A percentile compares a stretch with the other conserved stretches of the same genome.
These are phyloP conservation scores for Lachnellula cervina DNA, from an alignment of 2,329 filamentous ascomycete species.

Conservation along the genomic window DNA sequence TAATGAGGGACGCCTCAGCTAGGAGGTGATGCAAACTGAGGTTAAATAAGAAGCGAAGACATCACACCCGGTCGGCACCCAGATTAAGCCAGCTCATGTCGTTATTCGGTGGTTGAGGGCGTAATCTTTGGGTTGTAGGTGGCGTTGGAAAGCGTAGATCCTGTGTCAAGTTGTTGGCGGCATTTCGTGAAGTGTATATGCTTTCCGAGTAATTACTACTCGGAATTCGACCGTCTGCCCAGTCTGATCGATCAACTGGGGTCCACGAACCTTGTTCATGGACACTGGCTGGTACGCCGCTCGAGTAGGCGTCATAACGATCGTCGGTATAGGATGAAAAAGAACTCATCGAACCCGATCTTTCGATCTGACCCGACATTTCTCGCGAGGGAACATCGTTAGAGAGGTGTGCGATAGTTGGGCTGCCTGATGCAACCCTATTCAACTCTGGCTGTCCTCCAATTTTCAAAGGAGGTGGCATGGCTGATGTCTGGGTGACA, in stretches of 20 bases:
- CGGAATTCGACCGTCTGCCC: conserved; percentile 45
- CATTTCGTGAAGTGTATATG: conserved; percentile 38
- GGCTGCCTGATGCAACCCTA: conserved; percentile 64
- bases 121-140: conserved; percentile 9
- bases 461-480: conserved; percentile 64
- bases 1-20: not conserved
- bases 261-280: conserved; percentile 30
- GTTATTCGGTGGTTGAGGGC: conserved; percentile 34
- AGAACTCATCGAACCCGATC: conserved; percentile 42
- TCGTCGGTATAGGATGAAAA: conserved; percentile 28
- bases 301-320: conserved; percentile 50
- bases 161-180: conserved; percentile 21
- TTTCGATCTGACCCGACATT: conserved; percentile 57
- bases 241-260: conserved; percentile 37
- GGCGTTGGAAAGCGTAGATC: conserved; percentile 16
- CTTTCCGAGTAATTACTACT: conserved; percentile 49
- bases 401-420: conserved; percentile 54
- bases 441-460: conserved; percentile 51
- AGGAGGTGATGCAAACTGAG: not conserved
- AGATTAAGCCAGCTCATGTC: conserved; percentile 83
- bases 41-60: conserved; percentile 1
- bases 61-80: conserved; percentile 35
- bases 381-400: conserved; percentile 50
- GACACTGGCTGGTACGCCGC: conserved; percentile 58
- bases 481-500: conserved; percentile 61